A percentile compares a stretch with the other conserved stretches of the same genome.
phyloP scores from a whole-genome alignment of 2,329 filamentous ascomycete genomes.

The Diplodia seriata region DNA sequence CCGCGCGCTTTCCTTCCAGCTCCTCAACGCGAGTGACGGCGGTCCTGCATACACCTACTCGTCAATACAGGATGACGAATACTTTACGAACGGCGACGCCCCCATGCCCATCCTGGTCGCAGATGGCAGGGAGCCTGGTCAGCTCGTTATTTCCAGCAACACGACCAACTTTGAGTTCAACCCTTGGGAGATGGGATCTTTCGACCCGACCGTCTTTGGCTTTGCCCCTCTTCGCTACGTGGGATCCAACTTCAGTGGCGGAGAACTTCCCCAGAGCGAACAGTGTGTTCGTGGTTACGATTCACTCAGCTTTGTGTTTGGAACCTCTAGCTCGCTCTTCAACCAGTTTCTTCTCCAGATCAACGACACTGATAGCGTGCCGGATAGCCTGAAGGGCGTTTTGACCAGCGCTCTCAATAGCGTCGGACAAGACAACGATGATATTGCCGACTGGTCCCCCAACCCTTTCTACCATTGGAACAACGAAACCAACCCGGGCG shows the following conservation, averaged over 20 bases:
- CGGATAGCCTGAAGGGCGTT: slow-evolving; percentile 58
- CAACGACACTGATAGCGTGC: slow-evolving; percentile 59
- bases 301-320: slow-evolving; percentile 82
- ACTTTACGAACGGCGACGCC: slow-evolving; percentile 68
- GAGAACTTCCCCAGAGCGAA: slow-evolving; percentile 62
- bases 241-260: slow-evolving; percentile 74
- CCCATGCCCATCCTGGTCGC: slow-evolving; percentile 78
- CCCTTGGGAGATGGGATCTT: slow-evolving; percentile 79
- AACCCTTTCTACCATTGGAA: slow-evolving; percentile 78
- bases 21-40: slow-evolving; percentile 77
- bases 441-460: slow-evolving; percentile 75
- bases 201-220: slow-evolving; percentile 73
- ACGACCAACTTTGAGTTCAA: slow-evolving; percentile 80
- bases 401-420: slow-evolving; percentile 60
- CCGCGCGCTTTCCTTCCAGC: slow-evolving; percentile 82
- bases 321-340: slow-evolving; percentile 84
- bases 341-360: slow-evolving; percentile 76
- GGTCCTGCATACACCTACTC: slow-evolving; percentile 83
- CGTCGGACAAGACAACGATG: slow-evolving; percentile 66
- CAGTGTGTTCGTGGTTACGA: slow-evolving; percentile 81
- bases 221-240: slow-evolving; percentile 75
- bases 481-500: slow-evolving; percentile 64
- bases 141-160: slow-evolving; percentile 69
- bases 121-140: slow-evolving; percentile 69
- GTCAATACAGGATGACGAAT: slow-evolving; percentile 69